Conservation (phyloP, 345 rosid species). For the Hibiscus mutabilis region DNA sequence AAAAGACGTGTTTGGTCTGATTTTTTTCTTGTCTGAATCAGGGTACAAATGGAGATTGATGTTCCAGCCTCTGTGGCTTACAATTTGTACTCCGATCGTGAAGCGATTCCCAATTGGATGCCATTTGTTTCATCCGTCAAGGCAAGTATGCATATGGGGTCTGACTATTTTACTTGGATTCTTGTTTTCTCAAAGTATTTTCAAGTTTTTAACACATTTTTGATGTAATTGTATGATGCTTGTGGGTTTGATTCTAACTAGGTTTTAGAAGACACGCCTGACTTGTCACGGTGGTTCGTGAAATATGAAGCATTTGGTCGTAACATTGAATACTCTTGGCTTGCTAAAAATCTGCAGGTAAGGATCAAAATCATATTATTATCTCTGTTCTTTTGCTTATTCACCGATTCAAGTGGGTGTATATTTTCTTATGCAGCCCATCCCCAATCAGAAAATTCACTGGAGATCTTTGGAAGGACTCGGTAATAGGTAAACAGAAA, state of each 20-base stretch:
- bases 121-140: constrained; percentile 82
- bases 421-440: background rate
- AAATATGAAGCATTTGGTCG: constrained; percentile 82
- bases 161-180: too few relatives aligned
- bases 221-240: background rate
- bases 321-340: constrained; percentile 82
- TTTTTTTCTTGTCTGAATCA: constrained; percentile 19
- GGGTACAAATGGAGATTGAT: constrained; percentile 72
- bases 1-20: background rate
- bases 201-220: too few relatives aligned
- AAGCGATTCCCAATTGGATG: constrained; percentile 91
- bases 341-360: constrained; percentile 88
- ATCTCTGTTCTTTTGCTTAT: background rate
- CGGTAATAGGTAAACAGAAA: constrained; percentile 4
- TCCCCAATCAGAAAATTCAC: constrained; percentile 13
- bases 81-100: constrained; percentile 61
- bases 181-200: background rate
- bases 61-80: constrained; percentile 74
- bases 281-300: constrained; percentile 71
- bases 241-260: constrained; percentile 22
- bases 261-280: constrained; percentile 70
- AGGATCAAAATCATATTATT: background rate
- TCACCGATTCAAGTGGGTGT: background rate
- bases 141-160: constrained; percentile 24
- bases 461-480: constrained; percentile 13